phyloP scores from a whole-genome alignment of 2,329 filamentous ascomycete species.

The Colletotrichum incanum region DNA sequence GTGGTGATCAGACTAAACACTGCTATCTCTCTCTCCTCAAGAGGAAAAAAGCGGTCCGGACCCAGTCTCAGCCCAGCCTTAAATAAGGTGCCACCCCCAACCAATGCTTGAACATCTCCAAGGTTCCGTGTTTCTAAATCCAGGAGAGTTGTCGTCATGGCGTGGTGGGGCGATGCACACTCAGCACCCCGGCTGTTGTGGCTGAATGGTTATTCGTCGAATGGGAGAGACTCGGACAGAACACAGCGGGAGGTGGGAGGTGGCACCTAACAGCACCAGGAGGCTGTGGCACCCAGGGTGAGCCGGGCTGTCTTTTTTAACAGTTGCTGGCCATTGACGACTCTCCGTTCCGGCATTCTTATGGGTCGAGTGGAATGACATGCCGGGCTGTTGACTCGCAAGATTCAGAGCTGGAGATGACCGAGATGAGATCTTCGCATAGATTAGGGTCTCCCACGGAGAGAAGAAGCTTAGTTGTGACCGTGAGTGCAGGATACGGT shows the following conservation, averaged over 20 bases:
- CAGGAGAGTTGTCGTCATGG: slow-evolving; percentile 41
- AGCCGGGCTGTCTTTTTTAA: slow-evolving; percentile 8
- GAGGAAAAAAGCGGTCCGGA: slow-evolving; percentile 28
- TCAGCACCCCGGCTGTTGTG: slow-evolving; percentile 10
- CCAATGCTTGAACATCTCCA: slow-evolving; percentile 31
- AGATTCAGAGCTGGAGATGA: slow-evolving; percentile 20
- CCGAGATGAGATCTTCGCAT: slow-evolving; percentile 35
- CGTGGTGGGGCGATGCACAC: slow-evolving; percentile 17
- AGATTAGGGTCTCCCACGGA: not conserved
- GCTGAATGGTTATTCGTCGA: slow-evolving; percentile 25
- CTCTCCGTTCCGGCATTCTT: slow-evolving; percentile 7
- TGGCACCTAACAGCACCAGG: not conserved
- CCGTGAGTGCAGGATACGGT: no score
- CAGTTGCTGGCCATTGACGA: not conserved
- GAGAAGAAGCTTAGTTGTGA: not conserved
- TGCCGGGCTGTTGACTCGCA: slow-evolving; percentile 29
- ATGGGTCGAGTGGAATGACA: slow-evolving; percentile 3
- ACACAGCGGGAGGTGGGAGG: slow-evolving; percentile 17
- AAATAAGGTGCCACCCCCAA: slow-evolving; percentile 21
- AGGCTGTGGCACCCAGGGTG: not conserved
- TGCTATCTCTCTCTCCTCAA: not conserved
- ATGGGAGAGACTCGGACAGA: not conserved
- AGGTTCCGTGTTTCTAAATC: slow-evolving; percentile 36
- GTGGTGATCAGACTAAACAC: not conserved
- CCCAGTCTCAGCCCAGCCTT: slow-evolving; percentile 27